Evolutionary conservation across 768 basidiomycete species (phyloP).

Genomic region (Dentipellis sp.): DNA sequence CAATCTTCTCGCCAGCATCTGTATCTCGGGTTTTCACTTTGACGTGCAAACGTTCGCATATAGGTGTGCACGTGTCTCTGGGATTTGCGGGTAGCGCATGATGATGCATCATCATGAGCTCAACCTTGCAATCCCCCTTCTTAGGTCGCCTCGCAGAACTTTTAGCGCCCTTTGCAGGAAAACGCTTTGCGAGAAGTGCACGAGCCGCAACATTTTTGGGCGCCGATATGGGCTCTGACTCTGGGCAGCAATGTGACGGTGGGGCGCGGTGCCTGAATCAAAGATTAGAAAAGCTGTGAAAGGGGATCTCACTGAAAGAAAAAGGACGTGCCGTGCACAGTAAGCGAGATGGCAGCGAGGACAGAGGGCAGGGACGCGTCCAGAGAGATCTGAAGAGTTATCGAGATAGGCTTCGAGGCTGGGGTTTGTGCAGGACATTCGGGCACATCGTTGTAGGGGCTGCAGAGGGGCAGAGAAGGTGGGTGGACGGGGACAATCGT

Average conservation of each 20-base stretch:
- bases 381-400: neutral
- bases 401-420: neutral
- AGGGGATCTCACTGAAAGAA: neutral
- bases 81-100: neutral
- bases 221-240: neutral
- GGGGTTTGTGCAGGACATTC: neutral
- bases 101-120: neutral
- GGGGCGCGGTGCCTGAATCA: neutral
- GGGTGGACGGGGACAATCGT: constrained; percentile 36
- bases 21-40: neutral
- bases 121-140: neutral
- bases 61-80: neutral
- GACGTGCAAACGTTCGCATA: neutral
- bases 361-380: neutral
- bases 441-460: neutral
- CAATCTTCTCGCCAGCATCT: neutral
- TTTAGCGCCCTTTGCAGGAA: neutral
- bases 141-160: neutral
- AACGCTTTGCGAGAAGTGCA: neutral
- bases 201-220: neutral
- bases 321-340: neutral
- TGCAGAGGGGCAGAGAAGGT: neutral
- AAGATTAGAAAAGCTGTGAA: neutral
- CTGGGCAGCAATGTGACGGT: neutral
- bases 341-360: neutral